Conservation (phyloP, 176 grass and related monocot species). For the Bonia amplexicaulis region DNA sequence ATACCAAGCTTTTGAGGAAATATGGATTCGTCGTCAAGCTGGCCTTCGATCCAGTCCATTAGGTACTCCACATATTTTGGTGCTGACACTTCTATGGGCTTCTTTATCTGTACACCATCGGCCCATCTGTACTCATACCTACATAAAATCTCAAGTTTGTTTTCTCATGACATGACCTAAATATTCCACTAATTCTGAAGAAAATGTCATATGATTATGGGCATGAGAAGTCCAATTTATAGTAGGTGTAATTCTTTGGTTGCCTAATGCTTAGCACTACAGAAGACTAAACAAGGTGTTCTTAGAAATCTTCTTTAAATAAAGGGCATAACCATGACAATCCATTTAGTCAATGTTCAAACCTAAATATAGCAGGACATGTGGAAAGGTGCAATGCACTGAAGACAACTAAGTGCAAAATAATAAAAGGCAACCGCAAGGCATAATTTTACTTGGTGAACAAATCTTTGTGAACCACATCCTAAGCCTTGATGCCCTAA, state of each 20-base stretch:
- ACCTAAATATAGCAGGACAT: not conserved
- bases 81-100: slow-evolving; percentile 96
- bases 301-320: not conserved
- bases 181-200: not conserved
- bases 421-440: not conserved
- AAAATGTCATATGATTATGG: slow-evolving; percentile 1
- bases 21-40: slow-evolving; percentile 95
- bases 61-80: slow-evolving; percentile 98
- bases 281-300: not conserved
- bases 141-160: slow-evolving; percentile 19
- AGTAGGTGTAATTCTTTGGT: not conserved
- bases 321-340: not conserved
- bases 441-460: not conserved
- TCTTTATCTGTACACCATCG: slow-evolving; percentile 99
- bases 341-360: not conserved
- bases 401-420: not conserved
- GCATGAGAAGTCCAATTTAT: not conserved
- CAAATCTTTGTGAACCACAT: not conserved
- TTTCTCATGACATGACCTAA: slow-evolving; percentile 1
- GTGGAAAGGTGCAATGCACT: not conserved
- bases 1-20: slow-evolving; percentile 96
- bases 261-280: slow-evolving; percentile 2
- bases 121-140: slow-evolving; percentile 99
- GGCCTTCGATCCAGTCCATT: slow-evolving; percentile 99
- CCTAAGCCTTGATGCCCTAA: not conserved